Evolutionary conservation across 2,329 filamentous ascomycete species (phyloP).

Genomic region (Cladophialophora yegresii): DNA sequence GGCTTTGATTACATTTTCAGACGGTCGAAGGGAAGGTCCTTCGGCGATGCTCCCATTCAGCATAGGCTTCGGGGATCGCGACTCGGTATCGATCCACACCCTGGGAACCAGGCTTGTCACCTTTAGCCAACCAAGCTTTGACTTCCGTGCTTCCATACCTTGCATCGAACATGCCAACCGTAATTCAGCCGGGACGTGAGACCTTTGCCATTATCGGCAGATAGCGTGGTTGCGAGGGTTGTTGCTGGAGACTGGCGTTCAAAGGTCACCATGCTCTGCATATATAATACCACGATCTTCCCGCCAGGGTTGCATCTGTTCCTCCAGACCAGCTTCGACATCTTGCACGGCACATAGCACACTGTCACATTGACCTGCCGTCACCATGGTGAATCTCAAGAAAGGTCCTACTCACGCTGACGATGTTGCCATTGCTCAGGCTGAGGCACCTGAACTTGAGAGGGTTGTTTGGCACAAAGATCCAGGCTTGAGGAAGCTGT

Average conservation of each 20-base stretch:
- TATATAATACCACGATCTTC: constrained; percentile 1
- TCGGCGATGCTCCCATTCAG: constrained; percentile 2
- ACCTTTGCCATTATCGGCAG: constrained; percentile 8
- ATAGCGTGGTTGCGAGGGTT: constrained; percentile 1
- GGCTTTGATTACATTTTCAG: constrained; percentile 7
- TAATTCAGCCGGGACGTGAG: constrained; percentile 17
- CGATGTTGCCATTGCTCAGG: constrained; percentile 46
- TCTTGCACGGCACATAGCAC: neutral
- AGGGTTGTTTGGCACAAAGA: constrained; percentile 60
- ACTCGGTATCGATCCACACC: constrained; percentile 13
- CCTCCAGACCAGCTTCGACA: neutral
- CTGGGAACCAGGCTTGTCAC: constrained; percentile 3
- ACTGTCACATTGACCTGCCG: constrained; percentile 1
- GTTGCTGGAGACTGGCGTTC: neutral
- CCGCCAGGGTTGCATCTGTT: neutral
- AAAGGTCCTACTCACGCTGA: constrained; percentile 26
- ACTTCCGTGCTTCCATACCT: constrained; percentile 3
- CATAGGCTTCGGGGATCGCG: constrained; percentile 2
- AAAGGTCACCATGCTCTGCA: neutral
- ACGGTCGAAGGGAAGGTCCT: constrained; percentile 13
- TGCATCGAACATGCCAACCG: neutral
- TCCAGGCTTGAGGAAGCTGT: constrained; percentile 59
- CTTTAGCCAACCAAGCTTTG: constrained; percentile 5
- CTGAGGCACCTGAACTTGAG: constrained; percentile 55
- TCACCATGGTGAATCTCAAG: constrained; percentile 25